Base-by-base conservation (phyloP, 768 basidiomycete genomes). In the Candolleomyces aberdarensis region DNA sequence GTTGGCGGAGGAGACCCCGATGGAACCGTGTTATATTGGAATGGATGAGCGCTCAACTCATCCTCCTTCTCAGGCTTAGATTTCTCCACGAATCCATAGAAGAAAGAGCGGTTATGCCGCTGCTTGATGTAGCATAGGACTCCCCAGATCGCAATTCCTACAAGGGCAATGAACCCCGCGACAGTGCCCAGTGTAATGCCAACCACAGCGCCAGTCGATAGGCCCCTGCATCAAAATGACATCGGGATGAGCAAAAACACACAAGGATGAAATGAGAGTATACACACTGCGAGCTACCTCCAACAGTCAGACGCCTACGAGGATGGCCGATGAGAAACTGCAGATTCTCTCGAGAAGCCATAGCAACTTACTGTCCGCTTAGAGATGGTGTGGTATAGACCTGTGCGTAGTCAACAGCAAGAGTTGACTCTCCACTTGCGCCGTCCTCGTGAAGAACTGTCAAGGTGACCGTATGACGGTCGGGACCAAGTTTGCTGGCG, bases 391-490 rank as follows among this genome's bases (percentile, higher is more conserved):
- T 64, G 1, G 72, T 70, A 53, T 64, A 74, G 4, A 74, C 63
- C 36, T 73, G 62, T 2, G 72, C 72, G 50, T 69, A 75, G 54
- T 75, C 73, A 50, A 75, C 66, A 6, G 69, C 70, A 32, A 75
- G 52, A 2, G 40, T n/a, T 40, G 46, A 58, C 47, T 62, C 48
- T 5, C 56, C 58, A 14, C 66, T 63, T 17, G 14, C 43, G n/a
- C 62, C 60, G 31, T 58, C 50, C 47, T 63, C 61, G 11, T 66
- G 54, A 8, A 39, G 39, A 2, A 64, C 64, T 26, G 56, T 62
- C 53, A 60, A 56, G 41, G 44, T 59, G 51, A 60, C 60, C 13
- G 67, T 70, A 63, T 80, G 75, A 32, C 55, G 44, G 15, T 71
- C 71, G n/a, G 56, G n/a, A 2, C 64, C 67, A 1, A 77, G 67